Conservation (phyloP, 2,329 filamentous ascomycete species). For the Rutstroemia sp. region DNA sequence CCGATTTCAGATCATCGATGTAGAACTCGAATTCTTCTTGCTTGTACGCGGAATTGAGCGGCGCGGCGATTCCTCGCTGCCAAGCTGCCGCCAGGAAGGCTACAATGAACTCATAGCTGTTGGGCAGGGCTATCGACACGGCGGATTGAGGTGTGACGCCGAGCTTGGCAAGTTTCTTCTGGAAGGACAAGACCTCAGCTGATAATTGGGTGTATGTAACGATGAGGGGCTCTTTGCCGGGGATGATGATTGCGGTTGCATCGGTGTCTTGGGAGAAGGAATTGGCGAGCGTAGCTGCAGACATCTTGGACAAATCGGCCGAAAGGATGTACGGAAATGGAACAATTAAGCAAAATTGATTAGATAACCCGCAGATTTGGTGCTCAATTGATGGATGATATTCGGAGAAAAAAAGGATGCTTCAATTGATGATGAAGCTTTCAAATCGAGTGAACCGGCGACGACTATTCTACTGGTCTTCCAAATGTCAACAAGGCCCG, state of each 20-base stretch:
- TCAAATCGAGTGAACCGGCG: too few species aligned
- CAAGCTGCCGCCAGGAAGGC: conserved; percentile 80
- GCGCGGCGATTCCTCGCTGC: conserved; percentile 77
- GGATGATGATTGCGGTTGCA: conserved; percentile 64
- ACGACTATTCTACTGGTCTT: background rate
- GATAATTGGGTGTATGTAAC: conserved; percentile 63
- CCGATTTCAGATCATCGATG: conserved; percentile 78
- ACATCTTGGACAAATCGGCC: conserved; percentile 13
- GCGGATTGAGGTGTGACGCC: conserved; percentile 63
- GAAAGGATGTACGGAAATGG: too few species aligned
- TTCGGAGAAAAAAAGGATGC: background rate
- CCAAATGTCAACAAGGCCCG: background rate
- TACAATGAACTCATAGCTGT: conserved; percentile 83
- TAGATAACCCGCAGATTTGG: background rate
- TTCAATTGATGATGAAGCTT: too few species aligned
- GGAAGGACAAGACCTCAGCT: conserved; percentile 61
- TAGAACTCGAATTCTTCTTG: conserved; percentile 89
- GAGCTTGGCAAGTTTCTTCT: conserved; percentile 67
- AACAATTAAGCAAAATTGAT: background rate
- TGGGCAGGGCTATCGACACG: conserved; percentile 76
- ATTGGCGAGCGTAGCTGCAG: conserved; percentile 44
- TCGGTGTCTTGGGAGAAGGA: conserved; percentile 45
- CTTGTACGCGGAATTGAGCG: conserved; percentile 84
- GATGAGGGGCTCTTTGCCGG: conserved; percentile 56
- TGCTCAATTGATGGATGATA: background rate